Conservation (phyloP, 768 basidiomycete species). For the Panaeolus cyanescens region DNA sequence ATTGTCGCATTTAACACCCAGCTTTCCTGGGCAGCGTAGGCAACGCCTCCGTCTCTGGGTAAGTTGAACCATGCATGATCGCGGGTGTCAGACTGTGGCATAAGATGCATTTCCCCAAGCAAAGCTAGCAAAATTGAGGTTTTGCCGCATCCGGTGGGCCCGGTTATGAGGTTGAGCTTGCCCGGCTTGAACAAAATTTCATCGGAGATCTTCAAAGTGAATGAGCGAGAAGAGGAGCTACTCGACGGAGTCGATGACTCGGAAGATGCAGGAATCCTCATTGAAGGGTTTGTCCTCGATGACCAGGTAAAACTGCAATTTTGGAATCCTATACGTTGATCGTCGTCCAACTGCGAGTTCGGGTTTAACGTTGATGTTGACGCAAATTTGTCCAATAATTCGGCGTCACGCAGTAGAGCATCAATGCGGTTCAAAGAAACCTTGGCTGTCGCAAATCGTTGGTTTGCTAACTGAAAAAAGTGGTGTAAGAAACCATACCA, state of each 20-base stretch:
- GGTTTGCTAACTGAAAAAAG: not conserved
- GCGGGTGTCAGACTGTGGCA: slow-evolving; percentile 47
- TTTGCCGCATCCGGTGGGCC: slow-evolving; percentile 46
- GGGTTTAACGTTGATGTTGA: slow-evolving; percentile 13
- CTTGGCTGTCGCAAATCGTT: slow-evolving; percentile 39
- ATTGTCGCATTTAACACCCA: slow-evolving; percentile 84
- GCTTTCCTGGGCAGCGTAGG: slow-evolving; percentile 80
- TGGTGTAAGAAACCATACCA: slow-evolving; percentile 5
- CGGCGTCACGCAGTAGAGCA: slow-evolving; percentile 43
- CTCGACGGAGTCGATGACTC: slow-evolving; percentile 46
- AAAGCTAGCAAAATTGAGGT: slow-evolving; percentile 66
- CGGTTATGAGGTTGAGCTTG: not conserved
- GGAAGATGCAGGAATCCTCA: slow-evolving; percentile 34
- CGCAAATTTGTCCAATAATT: slow-evolving; percentile 44
- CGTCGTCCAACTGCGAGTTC: not conserved
- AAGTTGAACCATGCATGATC: slow-evolving; percentile 66
- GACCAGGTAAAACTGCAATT: slow-evolving; percentile 60
- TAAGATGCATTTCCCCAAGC: slow-evolving; percentile 64
- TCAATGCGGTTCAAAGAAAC: slow-evolving; percentile 62
- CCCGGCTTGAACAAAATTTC: not conserved
- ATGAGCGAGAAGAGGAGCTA: slow-evolving; percentile 54
- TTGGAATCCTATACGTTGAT: slow-evolving; percentile 46
- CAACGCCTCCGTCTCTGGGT: slow-evolving; percentile 64
- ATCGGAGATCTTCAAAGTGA: slow-evolving; percentile 56
- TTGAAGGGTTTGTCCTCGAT: slow-evolving; percentile 23